Evolutionary conservation across 1,284 basidiomycete genomes (phyloP), one percentile per base, ranked within the genome.

Genomic region (Moesziomyces sp.): DNA sequence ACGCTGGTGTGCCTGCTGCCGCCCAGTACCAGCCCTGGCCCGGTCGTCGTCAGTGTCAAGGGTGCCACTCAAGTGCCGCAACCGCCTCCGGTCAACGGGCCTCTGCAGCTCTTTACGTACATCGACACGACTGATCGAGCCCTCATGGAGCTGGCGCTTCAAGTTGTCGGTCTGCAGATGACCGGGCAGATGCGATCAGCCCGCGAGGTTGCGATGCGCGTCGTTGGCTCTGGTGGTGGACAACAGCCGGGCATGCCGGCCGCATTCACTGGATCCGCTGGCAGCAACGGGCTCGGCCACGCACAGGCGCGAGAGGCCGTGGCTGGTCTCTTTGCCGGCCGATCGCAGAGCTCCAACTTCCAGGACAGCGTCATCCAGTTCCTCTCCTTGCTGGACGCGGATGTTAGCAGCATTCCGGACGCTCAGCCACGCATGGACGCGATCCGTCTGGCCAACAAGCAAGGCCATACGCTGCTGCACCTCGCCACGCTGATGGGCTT

Each of bases 91-190:
- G 59, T 66, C 48, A 93, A 73, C 93, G 71, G 76, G 1, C 72
- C 80, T 9, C 53, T 83, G 44, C 81, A 82, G 58, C 76, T 83
- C 28, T 84, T 97, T 86, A 94, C 91, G 0, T 97, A 97, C 85
- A 89, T 91, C n/a, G 92, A 95, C 79, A 91, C 94, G 66, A 91
- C 92, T 14, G 94, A 97, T 80, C 87, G 93, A 56, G 90, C 92
- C 16, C 86, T 97, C 89, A 95, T 97, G 93, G 94, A 97, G 84
- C 88, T 97, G 58, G 94, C 94, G 50, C 86, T 97, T 8, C 93
- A 96, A 82, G 93, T 97, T 10, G 93, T 97, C 26, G 94, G 94
- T 2, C 86, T 97, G 70, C 94, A 96, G 86, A 95, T 97, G 93
- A 97, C 93, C 0, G 94, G 94, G 42, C 92, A 93, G 81, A 91